A percentile compares a stretch with the other conserved stretches of the same genome.
Conservation (phyloP, 2,329 filamentous ascomycete genomes). For the Colletotrichum higginsianum region DNA sequence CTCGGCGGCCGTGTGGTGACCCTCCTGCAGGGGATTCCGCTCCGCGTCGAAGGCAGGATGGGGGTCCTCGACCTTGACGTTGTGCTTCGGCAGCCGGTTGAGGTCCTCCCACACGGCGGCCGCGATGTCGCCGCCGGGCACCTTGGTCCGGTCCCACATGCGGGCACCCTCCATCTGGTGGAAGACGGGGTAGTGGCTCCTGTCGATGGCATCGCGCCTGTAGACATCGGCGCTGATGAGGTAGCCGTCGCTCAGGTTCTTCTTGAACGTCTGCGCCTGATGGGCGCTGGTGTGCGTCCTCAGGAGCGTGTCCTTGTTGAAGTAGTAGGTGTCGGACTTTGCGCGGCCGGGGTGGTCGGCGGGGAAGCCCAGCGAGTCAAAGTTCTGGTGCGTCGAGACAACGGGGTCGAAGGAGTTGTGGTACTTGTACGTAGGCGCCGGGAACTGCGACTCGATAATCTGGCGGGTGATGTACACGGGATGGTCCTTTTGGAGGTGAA, state of each 20-base stretch:
- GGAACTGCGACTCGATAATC: conserved; percentile 92
- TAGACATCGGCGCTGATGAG: conserved; percentile 97
- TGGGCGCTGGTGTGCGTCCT: conserved; percentile 97
- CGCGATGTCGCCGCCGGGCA: conserved; percentile 71
- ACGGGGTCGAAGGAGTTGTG: conserved; percentile 87
- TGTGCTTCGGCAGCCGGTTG: conserved; percentile 78
- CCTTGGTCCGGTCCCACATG: conserved; percentile 83
- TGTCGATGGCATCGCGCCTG: conserved; percentile 92
- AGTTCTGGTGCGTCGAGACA: conserved; percentile 89
- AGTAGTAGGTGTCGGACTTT: conserved; percentile 94
- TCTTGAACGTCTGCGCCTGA: conserved; percentile 85
- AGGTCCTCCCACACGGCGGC: conserved; percentile 80
- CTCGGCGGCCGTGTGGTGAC: conserved; percentile 80
- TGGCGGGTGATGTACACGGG: conserved; percentile 91
- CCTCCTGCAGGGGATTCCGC: conserved; percentile 85
- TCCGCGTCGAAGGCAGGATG: conserved; percentile 83
- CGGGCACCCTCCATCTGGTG: conserved; percentile 98
- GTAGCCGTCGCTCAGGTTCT: conserved; percentile 82
- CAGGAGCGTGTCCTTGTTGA: conserved; percentile 87
- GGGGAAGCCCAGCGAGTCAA: conserved; percentile 96
- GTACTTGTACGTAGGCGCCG: conserved; percentile 78
- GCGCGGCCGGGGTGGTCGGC: conserved; percentile 88
- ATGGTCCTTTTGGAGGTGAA: conserved; percentile 94
- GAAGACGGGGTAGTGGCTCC: conserved; percentile 95
- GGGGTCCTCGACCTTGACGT: conserved; percentile 85